Evolutionary conservation across 257 asterid species (phyloP), one percentile per base, ranked within the genome.

Genomic region (Forsythia viridissima): DNA sequence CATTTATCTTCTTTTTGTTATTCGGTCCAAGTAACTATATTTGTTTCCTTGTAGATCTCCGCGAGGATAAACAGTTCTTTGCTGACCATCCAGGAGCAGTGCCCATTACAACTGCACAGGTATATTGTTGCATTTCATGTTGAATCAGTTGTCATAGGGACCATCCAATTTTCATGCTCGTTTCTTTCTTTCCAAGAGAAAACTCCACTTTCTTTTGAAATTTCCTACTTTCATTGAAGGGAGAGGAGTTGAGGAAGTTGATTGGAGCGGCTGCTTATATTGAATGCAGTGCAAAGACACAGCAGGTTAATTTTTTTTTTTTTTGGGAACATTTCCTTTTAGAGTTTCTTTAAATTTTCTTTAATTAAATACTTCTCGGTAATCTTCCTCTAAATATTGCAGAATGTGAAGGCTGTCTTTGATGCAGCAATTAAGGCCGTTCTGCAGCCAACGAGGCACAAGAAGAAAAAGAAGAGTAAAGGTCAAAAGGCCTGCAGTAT

Each of bases 401-500:
- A 89, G 90, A 89, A 89, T 74, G 87, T 88, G 85, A 88, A 88
- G 81, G 90, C 81, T 5, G 89, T 88, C 24, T 88, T 88, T 52
- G 92, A 89, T 85, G 89, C 87, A 37, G 89, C 92, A 9, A 86
- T 89, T 42, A 89, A 89, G 82, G 87, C 85, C 69, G 90, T 89
- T 85, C 83, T 88, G 77, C 92, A 86, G 85, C 90, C 88, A 41
- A 89, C 92, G 2, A 87, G 83, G 85, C 89, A 83, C 70, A 82
- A 73, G 84, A 89, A 85, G 89, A 85, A 42, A 70, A 85, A 83
- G 85, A 89, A 87, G 88, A 83, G 86, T 81, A 83, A 83, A 78
- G 92, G 92, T 74, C 89, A 85, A 83, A 85, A 88, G 44, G 82
- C 79, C 75, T 92, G 96, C 92, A 85, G 85, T 57, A 90, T 92